Evolutionary conservation across 2,329 filamentous ascomycete species (phyloP).

Genomic region (Zasmidium angulare): DNA sequence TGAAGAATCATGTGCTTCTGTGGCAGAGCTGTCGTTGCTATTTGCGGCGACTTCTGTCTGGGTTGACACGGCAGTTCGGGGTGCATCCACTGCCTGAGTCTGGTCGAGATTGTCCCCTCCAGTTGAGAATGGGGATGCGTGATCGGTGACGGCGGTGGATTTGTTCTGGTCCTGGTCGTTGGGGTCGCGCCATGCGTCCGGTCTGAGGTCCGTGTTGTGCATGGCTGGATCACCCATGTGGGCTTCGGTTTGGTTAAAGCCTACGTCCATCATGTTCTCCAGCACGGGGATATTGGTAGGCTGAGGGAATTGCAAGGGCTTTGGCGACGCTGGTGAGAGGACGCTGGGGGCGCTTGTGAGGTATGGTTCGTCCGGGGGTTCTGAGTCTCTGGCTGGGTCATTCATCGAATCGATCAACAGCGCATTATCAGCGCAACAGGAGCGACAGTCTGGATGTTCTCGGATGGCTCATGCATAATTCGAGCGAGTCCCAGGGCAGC

Average conservation of each 20-base stretch:
- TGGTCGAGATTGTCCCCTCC: background rate
- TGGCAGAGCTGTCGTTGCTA: conserved; percentile 24
- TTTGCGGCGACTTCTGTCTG: conserved; percentile 10
- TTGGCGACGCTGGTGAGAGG: conserved; percentile 69
- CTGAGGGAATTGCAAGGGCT: conserved; percentile 66
- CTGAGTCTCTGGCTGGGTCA: conserved; percentile 19
- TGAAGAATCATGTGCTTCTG: conserved; percentile 19
- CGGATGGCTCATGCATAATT: conserved; percentile 7
- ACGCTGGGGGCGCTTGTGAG: conserved; percentile 59
- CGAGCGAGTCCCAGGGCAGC: background rate
- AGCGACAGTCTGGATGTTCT: conserved; percentile 2
- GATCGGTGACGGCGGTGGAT: conserved; percentile 15
- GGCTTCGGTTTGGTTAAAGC: conserved; percentile 66
- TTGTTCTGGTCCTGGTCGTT: conserved; percentile 24
- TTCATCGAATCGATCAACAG: conserved; percentile 26
- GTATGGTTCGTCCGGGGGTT: conserved; percentile 56
- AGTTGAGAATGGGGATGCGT: background rate
- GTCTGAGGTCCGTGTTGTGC: conserved; percentile 35
- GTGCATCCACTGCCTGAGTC: background rate
- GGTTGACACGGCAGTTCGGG: too few species aligned
- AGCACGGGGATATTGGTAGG: conserved; percentile 69
- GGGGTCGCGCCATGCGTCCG: conserved; percentile 34
- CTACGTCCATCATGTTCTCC: conserved; percentile 69
- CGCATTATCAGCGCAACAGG: conserved; percentile 9
- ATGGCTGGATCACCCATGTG: conserved; percentile 47